Conservation (phyloP, 371 early-diverging fungal species). For the Lichtheimia corymbifera region DNA sequence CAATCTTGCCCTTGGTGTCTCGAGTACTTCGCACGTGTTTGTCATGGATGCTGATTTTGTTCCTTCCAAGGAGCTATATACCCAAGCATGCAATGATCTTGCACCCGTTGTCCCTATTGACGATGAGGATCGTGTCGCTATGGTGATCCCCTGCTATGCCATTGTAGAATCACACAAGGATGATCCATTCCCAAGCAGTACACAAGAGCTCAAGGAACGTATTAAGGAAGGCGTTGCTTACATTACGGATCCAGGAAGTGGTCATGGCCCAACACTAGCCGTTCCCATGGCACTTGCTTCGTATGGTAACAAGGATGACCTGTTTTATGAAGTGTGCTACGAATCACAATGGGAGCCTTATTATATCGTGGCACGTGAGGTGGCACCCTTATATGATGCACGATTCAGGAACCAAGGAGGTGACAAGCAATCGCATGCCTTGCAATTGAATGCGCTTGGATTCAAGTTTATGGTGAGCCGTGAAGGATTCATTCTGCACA, state of each 20-base stretch:
- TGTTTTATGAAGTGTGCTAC: slow-evolving; percentile 62
- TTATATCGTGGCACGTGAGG: slow-evolving; percentile 49
- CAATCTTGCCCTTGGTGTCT: slow-evolving; percentile 55
- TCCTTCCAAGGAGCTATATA: slow-evolving; percentile 48
- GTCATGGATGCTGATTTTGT: slow-evolving; percentile 69
- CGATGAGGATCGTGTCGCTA: slow-evolving; percentile 26
- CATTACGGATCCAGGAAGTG: slow-evolving; percentile 65
- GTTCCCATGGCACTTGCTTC: slow-evolving; percentile 24
- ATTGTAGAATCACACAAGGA: slow-evolving; percentile 39
- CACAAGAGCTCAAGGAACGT: slow-evolving; percentile 42
- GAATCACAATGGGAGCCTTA: slow-evolving; percentile 77
- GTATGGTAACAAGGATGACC: slow-evolving; percentile 24
- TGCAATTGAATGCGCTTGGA: slow-evolving; percentile 59
- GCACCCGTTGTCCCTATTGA: slow-evolving; percentile 23
- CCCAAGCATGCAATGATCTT: slow-evolving; percentile 25
- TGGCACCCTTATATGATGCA: slow-evolving; percentile 58
- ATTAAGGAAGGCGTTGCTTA: slow-evolving; percentile 49
- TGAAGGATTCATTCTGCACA: slow-evolving; percentile 60
- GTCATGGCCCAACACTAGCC: slow-evolving; percentile 62
- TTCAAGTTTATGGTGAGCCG: slow-evolving; percentile 54
- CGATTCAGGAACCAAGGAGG: slow-evolving; percentile 69
- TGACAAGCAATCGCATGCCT: slow-evolving; percentile 67
- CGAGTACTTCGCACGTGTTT: slow-evolving; percentile 53
- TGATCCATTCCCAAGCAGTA: slow-evolving; percentile 36
- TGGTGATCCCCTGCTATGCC: slow-evolving; percentile 63